Evolutionary conservation across 352 stramenopile genomes (phyloP).

Genomic region (Pilasporangium apinafurcum): DNA sequence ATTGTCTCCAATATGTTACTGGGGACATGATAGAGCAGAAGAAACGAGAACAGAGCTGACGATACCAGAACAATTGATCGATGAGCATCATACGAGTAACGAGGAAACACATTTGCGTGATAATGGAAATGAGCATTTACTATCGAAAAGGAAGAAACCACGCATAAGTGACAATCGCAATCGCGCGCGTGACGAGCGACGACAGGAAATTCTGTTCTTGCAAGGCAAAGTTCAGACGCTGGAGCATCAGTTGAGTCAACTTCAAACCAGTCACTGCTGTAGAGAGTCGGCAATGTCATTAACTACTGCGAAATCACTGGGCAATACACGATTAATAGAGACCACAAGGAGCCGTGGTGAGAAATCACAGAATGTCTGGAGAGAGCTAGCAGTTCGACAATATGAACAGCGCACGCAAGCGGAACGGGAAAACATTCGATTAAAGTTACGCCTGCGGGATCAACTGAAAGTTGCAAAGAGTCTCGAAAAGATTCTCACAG

Average conservation of each 20-base stretch:
- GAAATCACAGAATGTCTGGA: slow-evolving; percentile 2
- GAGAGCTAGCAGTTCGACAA: background rate
- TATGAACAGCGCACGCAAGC: background rate
- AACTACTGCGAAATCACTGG: slow-evolving; percentile 11
- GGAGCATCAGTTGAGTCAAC: slow-evolving; percentile 16
- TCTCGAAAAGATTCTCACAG: slow-evolving; percentile 31
- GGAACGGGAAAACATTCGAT: background rate
- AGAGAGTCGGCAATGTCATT: too few species aligned
- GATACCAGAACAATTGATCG: too few species aligned
- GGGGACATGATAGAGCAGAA: too few species aligned
- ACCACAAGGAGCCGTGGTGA: background rate
- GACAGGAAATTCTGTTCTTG: slow-evolving; percentile 23
- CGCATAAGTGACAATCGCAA: slow-evolving; percentile 17
- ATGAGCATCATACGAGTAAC: too few species aligned
- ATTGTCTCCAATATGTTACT: too few species aligned
- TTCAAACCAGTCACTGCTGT: too few species aligned
- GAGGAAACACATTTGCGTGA: slow-evolving; percentile 15
- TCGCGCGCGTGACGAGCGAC: slow-evolving; percentile 20
- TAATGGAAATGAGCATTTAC: slow-evolving; percentile 5
- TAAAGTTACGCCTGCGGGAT: background rate
- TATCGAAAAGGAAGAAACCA: background rate
- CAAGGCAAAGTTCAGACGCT: slow-evolving; percentile 24
- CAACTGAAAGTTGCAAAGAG: background rate
- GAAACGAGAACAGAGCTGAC: too few species aligned
- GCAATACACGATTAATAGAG: background rate